Evolutionary conservation across 1,284 basidiomycete genomes (phyloP), one percentile per base, ranked within the genome.

Genomic region (Irpex rosettiformis): DNA sequence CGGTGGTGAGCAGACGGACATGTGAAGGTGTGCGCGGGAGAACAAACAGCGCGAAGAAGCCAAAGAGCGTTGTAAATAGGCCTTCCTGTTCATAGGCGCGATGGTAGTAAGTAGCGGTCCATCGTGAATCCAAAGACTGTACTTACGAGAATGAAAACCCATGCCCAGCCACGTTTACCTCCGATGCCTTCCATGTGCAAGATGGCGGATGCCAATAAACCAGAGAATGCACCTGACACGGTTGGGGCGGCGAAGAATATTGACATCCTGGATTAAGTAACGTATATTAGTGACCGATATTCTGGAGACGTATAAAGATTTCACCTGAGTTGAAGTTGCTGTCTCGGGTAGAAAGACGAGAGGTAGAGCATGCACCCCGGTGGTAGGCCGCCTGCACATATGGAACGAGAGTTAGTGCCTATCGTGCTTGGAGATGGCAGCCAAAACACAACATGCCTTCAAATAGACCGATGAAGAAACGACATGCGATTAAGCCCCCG

Each of bases 181-280:
- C 79, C 85, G 37, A 88, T 65, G 4, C 84, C 84, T 10, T 82
- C 72, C 83, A 85, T 82, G 2, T 85, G 81, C 3, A 80, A 77
- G 43, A 86, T 85, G 0, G 77, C 84, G 27, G 81, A 83, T 24
- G 82, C 84, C 45, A 86, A 76, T 13, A 86, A 70, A 51, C 83
- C 83, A 58, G 84, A 84, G 58, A 87, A 87, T 16, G 86, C 86
- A 16, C 86, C 86, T 57, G 83, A 79, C n/a, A 85, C 69, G 0
- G 82, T 82, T 28, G 81, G 77, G 0, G 79, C 74, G 1, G 80
- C 80, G 65, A 84, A 85, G 71, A 85, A 82, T 13, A 78, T 70
- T 8, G 83, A 76, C 42, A 84, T 72, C 58, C 81, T 83, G 18
- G 27, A 22, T 16, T 1, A 8, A 22, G 6, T 47, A 4, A 22